Evolutionary conservation across 495 filamentous ascomycete genomes (phyloP), one percentile per base, ranked within the genome.

Genomic region (Tuber borchii): DNA sequence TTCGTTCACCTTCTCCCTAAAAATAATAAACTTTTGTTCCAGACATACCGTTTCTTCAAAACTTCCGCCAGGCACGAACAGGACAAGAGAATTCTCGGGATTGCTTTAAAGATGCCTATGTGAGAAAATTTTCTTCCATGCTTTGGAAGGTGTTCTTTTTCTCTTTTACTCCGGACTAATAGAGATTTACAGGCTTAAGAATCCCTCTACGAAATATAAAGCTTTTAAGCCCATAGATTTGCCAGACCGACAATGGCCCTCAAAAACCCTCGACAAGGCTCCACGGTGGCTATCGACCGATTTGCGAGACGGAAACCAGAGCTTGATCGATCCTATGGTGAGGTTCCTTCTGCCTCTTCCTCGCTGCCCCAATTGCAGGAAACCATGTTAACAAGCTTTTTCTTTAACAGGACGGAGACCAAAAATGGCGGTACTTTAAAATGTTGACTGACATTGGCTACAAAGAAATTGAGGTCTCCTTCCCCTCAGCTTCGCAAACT

Each of bases 381-480:
- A 65, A 17, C 26, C 1, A 65, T 34, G 56, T 34, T 65, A 65
- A 65, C 56, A 65, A 46, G 37, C 74, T 45, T 17, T 20, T 26
- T 31, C 43, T 39, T 37, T 20, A 44, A 70, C 81, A 96, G 93
- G 94, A 94, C 78, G 92, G 92, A 77, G 91, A 97, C 56, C 93
- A 97, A 86, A 99, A 99, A 88, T 95, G 90, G 88, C 85, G 87
- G 76, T 98, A 95, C 86, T 99, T 99, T 87, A 89, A 92, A 84
- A 97, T 97, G 93, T 89, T 99, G 45, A 90, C 92, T 78, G 90
- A 93, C 78, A 90, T 97, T 71, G 95, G 95, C 77, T 98, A 97
- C 87, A 98, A 97, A 85, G 95, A 99, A 85, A 97, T 99, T 79
- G 95, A 99, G 84, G 91, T 97, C 17, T 97, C 94, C 1, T 98